These are phyloP conservation scores for Lumnitzera littorea DNA, from an alignment of 345 rosid genomes.

Conservation along the genomic window DNA sequence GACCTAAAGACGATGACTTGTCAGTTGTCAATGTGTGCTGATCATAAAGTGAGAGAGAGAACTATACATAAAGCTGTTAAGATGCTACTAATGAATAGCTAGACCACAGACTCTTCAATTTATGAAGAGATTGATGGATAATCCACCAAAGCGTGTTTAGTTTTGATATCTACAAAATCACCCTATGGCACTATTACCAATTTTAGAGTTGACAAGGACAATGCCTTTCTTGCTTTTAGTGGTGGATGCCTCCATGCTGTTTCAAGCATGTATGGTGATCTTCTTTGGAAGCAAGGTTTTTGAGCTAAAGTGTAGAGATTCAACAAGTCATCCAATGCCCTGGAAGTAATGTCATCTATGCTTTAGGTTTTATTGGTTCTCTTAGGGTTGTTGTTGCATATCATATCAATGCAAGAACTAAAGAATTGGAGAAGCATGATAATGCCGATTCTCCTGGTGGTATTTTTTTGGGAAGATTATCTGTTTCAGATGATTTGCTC, in stretches of 20 bases:
- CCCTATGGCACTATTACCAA: slow-evolving; percentile 7
- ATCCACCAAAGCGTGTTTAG: too few species aligned
- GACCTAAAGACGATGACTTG: too few species aligned
- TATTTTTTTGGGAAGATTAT: slow-evolving; percentile 47
- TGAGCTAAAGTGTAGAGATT: slow-evolving; percentile 66
- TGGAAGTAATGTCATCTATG: slow-evolving; percentile 40
- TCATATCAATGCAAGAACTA: slow-evolving; percentile 59
- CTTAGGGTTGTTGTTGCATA: slow-evolving; percentile 45
- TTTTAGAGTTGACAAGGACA: slow-evolving; percentile 66
- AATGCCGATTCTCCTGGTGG: slow-evolving; percentile 58
- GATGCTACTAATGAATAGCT: too few species aligned
- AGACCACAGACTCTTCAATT: too few species aligned
- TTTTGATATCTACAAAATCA: too few species aligned
- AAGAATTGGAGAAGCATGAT: slow-evolving; percentile 61
- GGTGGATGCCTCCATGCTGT: slow-evolving; percentile 77
- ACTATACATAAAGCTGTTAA: too few species aligned
- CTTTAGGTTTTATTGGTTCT: slow-evolving; percentile 61
- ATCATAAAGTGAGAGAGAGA: too few species aligned
- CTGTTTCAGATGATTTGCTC: slow-evolving; percentile 57
- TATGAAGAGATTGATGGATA: too few species aligned
- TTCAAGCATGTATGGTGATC: slow-evolving; percentile 78
- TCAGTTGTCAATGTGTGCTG: too few species aligned
- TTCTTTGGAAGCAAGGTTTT: slow-evolving; percentile 86
- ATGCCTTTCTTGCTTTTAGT: slow-evolving; percentile 45
- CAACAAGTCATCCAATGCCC: slow-evolving; percentile 57